Evolutionary conservation across 257 asterid genomes (phyloP).

Genomic region (Coffea eugenioides): DNA sequence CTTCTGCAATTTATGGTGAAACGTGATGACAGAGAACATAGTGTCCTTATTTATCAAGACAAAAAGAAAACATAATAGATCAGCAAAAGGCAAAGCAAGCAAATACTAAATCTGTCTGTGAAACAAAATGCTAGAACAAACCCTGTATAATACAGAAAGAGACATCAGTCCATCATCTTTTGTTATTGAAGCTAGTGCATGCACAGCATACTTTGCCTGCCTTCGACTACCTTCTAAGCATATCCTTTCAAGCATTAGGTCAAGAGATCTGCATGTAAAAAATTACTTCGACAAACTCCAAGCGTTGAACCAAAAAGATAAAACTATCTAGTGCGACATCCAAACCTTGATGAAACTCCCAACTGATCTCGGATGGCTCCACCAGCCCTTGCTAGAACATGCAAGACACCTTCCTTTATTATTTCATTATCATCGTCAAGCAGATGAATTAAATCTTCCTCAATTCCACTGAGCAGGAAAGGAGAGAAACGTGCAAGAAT

Average conservation of each 20-base stretch:
- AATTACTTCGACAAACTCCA: conserved; percentile 24
- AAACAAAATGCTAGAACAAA: conserved; percentile 19
- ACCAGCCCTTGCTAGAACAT: conserved; percentile 98
- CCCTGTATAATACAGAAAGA: conserved; percentile 98
- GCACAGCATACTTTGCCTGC: conserved; percentile 98
- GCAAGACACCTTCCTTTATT: conserved; percentile 93
- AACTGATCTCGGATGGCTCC: conserved; percentile 92
- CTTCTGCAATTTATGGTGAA: conserved; percentile 49
- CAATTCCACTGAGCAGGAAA: conserved; percentile 76
- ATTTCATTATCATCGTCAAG: conserved; percentile 98
- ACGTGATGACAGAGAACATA: conserved; percentile 13
- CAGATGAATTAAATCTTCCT: conserved; percentile 76
- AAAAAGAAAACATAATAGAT: conserved; percentile 11
- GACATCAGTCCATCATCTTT: conserved; percentile 99
- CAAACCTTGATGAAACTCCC: conserved; percentile 88
- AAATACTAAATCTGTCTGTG: background rate
- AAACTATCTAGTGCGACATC: conserved; percentile 9
- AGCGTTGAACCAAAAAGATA: background rate
- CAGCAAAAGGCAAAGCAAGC: conserved; percentile 7
- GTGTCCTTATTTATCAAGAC: conserved; percentile 10
- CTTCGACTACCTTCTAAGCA: conserved; percentile 97
- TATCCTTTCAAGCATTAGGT: conserved; percentile 95
- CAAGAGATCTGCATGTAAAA: conserved; percentile 64
- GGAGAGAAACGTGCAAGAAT: conserved; percentile 96
- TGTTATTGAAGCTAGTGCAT: conserved; percentile 96